Conservation (phyloP, 768 basidiomycete genomes). For the Lentinula edodes region DNA sequence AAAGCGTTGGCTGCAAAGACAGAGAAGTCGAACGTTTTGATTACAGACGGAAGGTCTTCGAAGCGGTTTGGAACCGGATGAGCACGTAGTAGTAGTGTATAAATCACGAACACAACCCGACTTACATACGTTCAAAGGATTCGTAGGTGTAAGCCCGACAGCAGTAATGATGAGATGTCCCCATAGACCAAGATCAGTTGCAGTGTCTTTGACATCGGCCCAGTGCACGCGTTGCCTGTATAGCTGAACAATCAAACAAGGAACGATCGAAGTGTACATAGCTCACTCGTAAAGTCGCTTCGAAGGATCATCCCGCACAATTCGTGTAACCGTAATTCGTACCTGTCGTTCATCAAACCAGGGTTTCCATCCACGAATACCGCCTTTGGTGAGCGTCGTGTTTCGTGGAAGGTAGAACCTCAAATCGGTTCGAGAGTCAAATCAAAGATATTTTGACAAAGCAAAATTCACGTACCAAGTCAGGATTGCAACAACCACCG, state of each 20-base stretch:
- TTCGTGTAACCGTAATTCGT: slow-evolving; percentile 28
- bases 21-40: slow-evolving; percentile 32
- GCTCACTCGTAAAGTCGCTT: slow-evolving; percentile 32
- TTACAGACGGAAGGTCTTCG: slow-evolving; percentile 32
- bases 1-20: slow-evolving; percentile 32
- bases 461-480: slow-evolving; percentile 22
- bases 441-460: background rate
- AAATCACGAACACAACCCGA: background rate
- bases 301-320: slow-evolving; percentile 31
- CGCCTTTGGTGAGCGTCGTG: slow-evolving; percentile 22
- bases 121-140: background rate
- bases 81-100: too few species aligned
- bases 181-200: slow-evolving; percentile 29
- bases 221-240: slow-evolving; percentile 26
- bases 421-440: too few species aligned
- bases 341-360: slow-evolving; percentile 31
- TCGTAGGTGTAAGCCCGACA: slow-evolving; percentile 30
- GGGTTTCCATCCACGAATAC: slow-evolving; percentile 25
- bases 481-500: slow-evolving; percentile 24
- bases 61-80: background rate
- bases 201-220: slow-evolving; percentile 30
- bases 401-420: slow-evolving; percentile 33
- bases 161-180: slow-evolving; percentile 29
- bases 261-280: background rate
- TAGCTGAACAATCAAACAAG: too few species aligned